These are phyloP conservation scores for Diaporthe aspalathi DNA, from an alignment of 2,329 filamentous ascomycete genomes.

Conservation along the genomic window DNA sequence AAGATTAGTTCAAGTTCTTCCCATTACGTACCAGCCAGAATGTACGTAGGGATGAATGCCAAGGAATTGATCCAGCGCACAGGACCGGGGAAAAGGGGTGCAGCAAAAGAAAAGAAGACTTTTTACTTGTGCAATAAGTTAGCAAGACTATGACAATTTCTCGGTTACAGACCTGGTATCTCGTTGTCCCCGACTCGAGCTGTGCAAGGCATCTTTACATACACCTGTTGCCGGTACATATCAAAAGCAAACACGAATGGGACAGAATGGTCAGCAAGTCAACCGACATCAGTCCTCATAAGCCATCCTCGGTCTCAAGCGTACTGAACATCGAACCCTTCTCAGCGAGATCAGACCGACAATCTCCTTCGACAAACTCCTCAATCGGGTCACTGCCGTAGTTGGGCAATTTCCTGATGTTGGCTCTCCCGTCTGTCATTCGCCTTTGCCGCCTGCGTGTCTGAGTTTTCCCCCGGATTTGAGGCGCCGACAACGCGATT, in stretches of 20 bases:
- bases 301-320: conserved; percentile 42
- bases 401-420: conserved; percentile 47
- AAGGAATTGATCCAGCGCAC: not conserved
- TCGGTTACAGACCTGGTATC: not conserved
- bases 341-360: conserved; percentile 8
- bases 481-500: conserved; percentile 33
- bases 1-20: not conserved
- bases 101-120: no score
- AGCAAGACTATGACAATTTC: not conserved
- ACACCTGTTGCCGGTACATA: not conserved
- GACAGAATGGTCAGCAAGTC: not conserved
- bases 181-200: not conserved
- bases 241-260: not conserved
- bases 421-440: conserved; percentile 42
- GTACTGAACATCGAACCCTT: conserved; percentile 43
- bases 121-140: not conserved
- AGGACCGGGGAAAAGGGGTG: not conserved
- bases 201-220: no score
- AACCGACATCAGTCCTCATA: conserved; percentile 1
- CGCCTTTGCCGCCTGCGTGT: conserved; percentile 31
- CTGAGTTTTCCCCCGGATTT: conserved; percentile 26
- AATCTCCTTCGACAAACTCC: conserved; percentile 44
- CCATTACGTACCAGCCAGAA: not conserved
- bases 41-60: not conserved
- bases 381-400: conserved; percentile 49